Base-by-base conservation (phyloP, 306 rosid species). In the Cotoneaster glaucophyllus region DNA sequence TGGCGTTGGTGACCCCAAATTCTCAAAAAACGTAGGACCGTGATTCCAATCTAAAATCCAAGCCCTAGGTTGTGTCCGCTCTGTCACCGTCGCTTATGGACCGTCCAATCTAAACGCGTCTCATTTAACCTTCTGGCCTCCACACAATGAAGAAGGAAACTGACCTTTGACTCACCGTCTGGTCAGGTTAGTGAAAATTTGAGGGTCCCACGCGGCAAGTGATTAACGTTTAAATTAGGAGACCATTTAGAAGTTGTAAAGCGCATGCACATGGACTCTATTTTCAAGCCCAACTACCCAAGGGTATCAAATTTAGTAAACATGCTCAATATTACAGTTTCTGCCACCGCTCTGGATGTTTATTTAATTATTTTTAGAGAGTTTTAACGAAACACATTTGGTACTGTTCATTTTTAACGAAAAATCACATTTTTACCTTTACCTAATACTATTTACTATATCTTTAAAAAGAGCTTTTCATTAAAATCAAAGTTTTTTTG, bases 41-140 rank as follows among this genome's bases (percentile, higher is more conserved):
- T 63, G 72, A 63, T 71, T 62, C 64, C 52, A 25, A 56, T 54
- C 34, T 8, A 6, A 34, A 65, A 65, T 34, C 50, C 48, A 34
- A 19, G 70, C 50, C 6, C 45, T 34, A 14, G 1, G 32, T 61
- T 2, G 31, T 29, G 24, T 62, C 74, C 64, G 11, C 48, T 43
- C 63, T 29, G 69, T 77, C 64, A 29, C 24, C 43, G 39, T 57
- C 69, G 11, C 8, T 44, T 0, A 4, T 64, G 82, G 71, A n/a
- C 74, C 39, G 14, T 57, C 75, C 32, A 59, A 29, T 6, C 52
- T 34, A 34, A 26, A 37, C 65, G 76, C 77, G 71, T 70, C 81
- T 4, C 69, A 7, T 31, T 39, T 1, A 28, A 5, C 25, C 44
- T 18, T 19, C 44, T 24, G 28, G 8, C 41, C 5, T 70, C 73